These are phyloP conservation scores for Saksenaea vasiformis DNA, from an alignment of 371 early-diverging fungal species.

Conservation along the genomic window DNA sequence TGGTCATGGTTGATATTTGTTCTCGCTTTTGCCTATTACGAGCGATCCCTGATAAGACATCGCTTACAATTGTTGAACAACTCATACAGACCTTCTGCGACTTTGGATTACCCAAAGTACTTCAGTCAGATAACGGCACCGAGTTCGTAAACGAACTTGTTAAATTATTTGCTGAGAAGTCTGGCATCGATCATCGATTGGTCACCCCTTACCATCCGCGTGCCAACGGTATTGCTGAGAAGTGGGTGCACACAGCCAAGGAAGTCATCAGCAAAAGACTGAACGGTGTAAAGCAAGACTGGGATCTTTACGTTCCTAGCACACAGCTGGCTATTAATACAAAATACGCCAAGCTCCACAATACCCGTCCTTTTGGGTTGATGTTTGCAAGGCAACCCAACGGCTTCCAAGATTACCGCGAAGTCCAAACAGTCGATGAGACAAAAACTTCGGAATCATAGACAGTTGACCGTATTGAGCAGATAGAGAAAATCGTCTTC, in stretches of 20 bases:
- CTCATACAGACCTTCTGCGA: constrained; percentile 15
- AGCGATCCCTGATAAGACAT: constrained; percentile 17
- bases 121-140: constrained; percentile 32
- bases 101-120: constrained; percentile 21
- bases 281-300: constrained; percentile 11
- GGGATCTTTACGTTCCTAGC: constrained; percentile 24
- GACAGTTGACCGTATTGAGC: too few species aligned
- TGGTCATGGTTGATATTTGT: constrained; percentile 26
- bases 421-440: not conserved
- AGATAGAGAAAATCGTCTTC: constrained; percentile 9
- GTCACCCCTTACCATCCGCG: constrained; percentile 22
- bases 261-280: constrained; percentile 16
- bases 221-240: constrained; percentile 29
- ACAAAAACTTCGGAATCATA: not conserved
- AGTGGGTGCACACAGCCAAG: constrained; percentile 14
- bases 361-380: constrained; percentile 8
- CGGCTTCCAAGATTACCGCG: constrained; percentile 11
- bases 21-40: constrained; percentile 20
- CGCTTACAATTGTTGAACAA: constrained; percentile 12
- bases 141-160: constrained; percentile 23
- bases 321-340: constrained; percentile 18
- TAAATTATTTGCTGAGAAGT: constrained; percentile 4
- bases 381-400: constrained; percentile 23
- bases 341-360: not conserved
- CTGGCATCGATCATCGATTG: constrained; percentile 22